These are phyloP conservation scores for Cladosporium sphaerospermum DNA, from an alignment of 2,329 filamentous ascomycete species.

Conservation along the genomic window DNA sequence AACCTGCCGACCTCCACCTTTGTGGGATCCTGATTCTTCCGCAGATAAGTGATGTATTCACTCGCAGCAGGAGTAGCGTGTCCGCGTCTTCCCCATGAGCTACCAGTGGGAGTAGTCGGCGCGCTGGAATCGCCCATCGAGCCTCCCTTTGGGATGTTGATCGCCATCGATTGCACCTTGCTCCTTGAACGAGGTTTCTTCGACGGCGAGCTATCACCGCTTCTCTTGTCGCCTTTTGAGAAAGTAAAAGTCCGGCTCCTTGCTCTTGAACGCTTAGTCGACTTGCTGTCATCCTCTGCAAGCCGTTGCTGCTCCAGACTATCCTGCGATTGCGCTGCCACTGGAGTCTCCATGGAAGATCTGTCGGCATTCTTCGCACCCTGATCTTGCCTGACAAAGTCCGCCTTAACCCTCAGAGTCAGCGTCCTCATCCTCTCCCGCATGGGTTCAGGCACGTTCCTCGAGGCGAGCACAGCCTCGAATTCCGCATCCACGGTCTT, in stretches of 20 bases:
- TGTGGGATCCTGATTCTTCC: constrained; percentile 73
- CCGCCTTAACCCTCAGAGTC: constrained; percentile 84
- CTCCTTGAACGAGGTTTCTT: constrained; percentile 65
- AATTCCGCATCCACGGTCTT: constrained; percentile 58
- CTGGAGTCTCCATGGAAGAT: constrained; percentile 43
- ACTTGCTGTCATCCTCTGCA: constrained; percentile 25
- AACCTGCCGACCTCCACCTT: constrained; percentile 88
- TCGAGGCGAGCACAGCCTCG: constrained; percentile 63
- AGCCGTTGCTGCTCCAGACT: constrained; percentile 10
- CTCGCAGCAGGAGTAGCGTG: constrained; percentile 68
- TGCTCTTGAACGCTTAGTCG: constrained; percentile 43
- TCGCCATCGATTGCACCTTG: constrained; percentile 52
- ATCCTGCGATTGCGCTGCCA: constrained; percentile 28
- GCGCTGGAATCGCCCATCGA: neutral
- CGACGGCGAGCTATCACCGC: constrained; percentile 48
- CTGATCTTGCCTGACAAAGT: constrained; percentile 87
- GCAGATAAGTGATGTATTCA: constrained; percentile 81
- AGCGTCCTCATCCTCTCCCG: constrained; percentile 90
- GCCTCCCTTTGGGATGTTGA: constrained; percentile 50
- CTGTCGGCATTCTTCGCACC: constrained; percentile 51
- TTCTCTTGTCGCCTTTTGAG: constrained; percentile 53
- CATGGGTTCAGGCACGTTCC: constrained; percentile 91
- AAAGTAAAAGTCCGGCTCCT: constrained; percentile 76
- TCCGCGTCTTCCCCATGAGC: constrained; percentile 27
- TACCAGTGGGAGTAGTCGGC: constrained; percentile 11